Evolutionary conservation across 192 early-diverging fungal species (phyloP).

Genomic region (Bifiguratus adelaidae): DNA sequence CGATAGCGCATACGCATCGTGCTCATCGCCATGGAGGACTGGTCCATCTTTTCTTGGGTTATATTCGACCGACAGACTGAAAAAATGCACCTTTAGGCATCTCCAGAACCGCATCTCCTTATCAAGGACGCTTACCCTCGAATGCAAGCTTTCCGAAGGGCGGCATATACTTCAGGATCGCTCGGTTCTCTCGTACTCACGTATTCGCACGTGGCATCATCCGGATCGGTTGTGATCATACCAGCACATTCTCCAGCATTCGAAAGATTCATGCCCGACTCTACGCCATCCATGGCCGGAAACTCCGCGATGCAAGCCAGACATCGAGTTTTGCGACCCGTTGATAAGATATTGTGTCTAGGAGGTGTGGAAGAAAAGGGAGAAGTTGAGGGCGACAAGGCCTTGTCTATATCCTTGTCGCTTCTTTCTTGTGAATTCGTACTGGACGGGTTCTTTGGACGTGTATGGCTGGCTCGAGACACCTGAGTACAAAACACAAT

Average conservation of each 20-base stretch:
- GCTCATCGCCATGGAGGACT: conserved; percentile 58
- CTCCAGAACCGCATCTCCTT: background rate
- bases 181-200: conserved; percentile 22
- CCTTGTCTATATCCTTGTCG: background rate
- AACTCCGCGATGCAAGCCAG: conserved; percentile 20
- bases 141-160: conserved; percentile 27
- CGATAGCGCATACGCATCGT: conserved; percentile 55
- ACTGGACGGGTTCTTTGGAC: conserved; percentile 3
- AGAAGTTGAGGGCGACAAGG: background rate
- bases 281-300: conserved; percentile 4
- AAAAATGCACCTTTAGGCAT: background rate
- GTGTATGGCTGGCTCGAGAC: background rate
- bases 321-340: conserved; percentile 1
- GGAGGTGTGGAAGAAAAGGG: conserved; percentile 1
- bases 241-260: conserved; percentile 14
- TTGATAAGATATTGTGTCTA: background rate
- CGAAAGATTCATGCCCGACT: background rate
- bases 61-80: conserved; percentile 50
- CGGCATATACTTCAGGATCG: conserved; percentile 25
- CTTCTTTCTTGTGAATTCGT: background rate
- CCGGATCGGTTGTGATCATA: conserved; percentile 22
- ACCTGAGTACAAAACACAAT: conserved; percentile 30
- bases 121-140: conserved; percentile 15
- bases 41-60: conserved; percentile 54
- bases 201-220: conserved; percentile 21